Evolutionary conservation across 371 early-diverging fungal genomes (phyloP).

Genomic region (Parasitella parasitica): DNA sequence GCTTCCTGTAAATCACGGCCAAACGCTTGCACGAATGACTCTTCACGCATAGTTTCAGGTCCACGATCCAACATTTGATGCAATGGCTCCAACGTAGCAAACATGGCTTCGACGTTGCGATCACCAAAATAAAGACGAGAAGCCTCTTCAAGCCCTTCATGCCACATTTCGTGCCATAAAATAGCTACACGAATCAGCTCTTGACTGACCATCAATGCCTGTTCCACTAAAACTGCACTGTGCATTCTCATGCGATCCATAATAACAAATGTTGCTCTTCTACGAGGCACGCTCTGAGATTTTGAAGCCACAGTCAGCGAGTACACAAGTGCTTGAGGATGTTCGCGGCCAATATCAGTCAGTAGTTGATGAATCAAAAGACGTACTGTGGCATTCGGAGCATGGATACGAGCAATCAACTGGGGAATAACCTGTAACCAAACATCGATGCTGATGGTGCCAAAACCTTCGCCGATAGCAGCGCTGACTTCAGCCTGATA

Average conservation of each 20-base stretch:
- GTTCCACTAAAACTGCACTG: conserved; percentile 85
- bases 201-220: conserved; percentile 92
- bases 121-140: conserved; percentile 86
- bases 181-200: conserved; percentile 97
- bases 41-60: conserved; percentile 93
- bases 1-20: conserved; percentile 94
- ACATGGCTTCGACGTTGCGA: conserved; percentile 90
- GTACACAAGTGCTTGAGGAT: conserved; percentile 97
- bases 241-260: conserved; percentile 93
- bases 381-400: conserved; percentile 80
- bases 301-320: conserved; percentile 96
- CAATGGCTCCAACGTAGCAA: conserved; percentile 84
- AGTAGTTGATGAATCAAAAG: conserved; percentile 88
- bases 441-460: conserved; percentile 89
- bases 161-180: conserved; percentile 98
- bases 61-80: conserved; percentile 90
- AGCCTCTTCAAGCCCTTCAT: conserved; percentile 93
- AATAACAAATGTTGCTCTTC: conserved; percentile 83
- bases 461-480: conserved; percentile 88
- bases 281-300: conserved; percentile 78
- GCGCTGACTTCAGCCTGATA: conserved; percentile 83
- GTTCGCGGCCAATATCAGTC: conserved; percentile 90
- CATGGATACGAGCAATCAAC: conserved; percentile 95
- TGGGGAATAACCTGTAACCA: conserved; percentile 99
- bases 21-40: conserved; percentile 92